Percentiles rank a stretch among this genome's conserved stretches.
Evolutionary conservation across 805 yeast species (phyloP).

Genomic region (Saccharomycopsis malanga): DNA sequence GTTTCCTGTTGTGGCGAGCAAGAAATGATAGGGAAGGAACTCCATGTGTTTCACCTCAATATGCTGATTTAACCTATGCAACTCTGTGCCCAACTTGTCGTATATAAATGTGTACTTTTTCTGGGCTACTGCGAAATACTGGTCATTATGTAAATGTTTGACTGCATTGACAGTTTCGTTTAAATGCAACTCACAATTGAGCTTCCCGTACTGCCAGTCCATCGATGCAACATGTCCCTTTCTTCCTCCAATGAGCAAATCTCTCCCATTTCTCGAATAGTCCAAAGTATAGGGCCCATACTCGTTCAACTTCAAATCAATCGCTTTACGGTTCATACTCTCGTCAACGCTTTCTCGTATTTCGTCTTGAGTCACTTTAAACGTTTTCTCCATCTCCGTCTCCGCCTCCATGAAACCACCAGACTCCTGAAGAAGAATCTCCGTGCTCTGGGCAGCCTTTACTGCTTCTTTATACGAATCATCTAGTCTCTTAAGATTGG

Average conservation of each 20-base stretch:
- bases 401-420: conserved; percentile 88
- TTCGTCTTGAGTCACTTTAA: conserved; percentile 75
- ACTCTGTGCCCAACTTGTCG: conserved; percentile 84
- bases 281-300: conserved; percentile 84
- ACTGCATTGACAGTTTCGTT: conserved; percentile 90
- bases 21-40: conserved; percentile 86
- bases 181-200: conserved; percentile 75
- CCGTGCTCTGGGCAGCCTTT: conserved; percentile 80
- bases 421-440: conserved; percentile 75
- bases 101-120: conserved; percentile 89
- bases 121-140: conserved; percentile 94
- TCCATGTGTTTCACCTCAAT: conserved; percentile 77
- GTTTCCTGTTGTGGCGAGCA: conserved; percentile 82
- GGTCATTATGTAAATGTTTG: conserved; percentile 85
- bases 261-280: conserved; percentile 83
- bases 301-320: conserved; percentile 64
- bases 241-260: conserved; percentile 73
- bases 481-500: conserved; percentile 62
- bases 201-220: conserved; percentile 86
- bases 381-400: conserved; percentile 86
- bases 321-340: conserved; percentile 64
- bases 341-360: conserved; percentile 70
- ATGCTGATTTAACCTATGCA: conserved; percentile 88
- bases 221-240: conserved; percentile 94
- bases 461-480: conserved; percentile 70